phyloP scores from a whole-genome alignment of 2,329 filamentous ascomycete species.

The Spiromastix sp. region DNA sequence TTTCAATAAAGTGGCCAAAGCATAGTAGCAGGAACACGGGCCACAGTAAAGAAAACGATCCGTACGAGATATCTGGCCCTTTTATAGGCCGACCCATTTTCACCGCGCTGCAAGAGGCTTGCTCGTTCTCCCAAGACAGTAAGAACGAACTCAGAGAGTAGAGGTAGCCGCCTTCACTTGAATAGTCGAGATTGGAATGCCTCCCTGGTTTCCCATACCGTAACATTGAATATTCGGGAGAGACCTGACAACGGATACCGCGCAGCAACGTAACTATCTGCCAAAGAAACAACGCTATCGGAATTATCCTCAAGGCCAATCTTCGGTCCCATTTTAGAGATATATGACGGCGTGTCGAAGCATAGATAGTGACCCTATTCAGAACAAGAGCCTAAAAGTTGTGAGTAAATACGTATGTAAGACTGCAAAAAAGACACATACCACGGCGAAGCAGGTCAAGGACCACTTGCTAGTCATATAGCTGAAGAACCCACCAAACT shows the following conservation, averaged over 20 bases:
- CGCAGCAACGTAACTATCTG: conserved; percentile 65
- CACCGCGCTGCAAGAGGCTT: conserved; percentile 63
- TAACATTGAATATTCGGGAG: conserved; percentile 56
- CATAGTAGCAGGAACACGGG: conserved; percentile 44
- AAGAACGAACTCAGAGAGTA: conserved; percentile 62
- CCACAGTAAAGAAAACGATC: conserved; percentile 62
- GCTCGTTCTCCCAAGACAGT: conserved; percentile 63
- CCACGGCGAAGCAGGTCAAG: conserved; percentile 71
- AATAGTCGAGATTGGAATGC: conserved; percentile 58
- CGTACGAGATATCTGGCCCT: conserved; percentile 49
- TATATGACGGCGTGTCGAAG: conserved; percentile 73
- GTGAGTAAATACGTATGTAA: background rate
- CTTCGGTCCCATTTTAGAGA: conserved; percentile 63
- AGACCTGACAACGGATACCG: conserved; percentile 87
- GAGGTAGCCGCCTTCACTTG: conserved; percentile 57
- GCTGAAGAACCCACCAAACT: conserved; percentile 75
- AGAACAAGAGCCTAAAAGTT: conserved; percentile 62
- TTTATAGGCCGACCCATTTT: conserved; percentile 54
- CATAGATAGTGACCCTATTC: conserved; percentile 89
- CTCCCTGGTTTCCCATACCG: conserved; percentile 60
- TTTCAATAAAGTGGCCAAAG: conserved; percentile 79
- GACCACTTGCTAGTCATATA: conserved; percentile 93
- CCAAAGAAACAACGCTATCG: conserved; percentile 57
- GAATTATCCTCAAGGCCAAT: conserved; percentile 57
- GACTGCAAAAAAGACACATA: conserved; percentile 24